phyloP scores from a whole-genome alignment of 345 rosid genomes.

The Pistacia atlantica region DNA sequence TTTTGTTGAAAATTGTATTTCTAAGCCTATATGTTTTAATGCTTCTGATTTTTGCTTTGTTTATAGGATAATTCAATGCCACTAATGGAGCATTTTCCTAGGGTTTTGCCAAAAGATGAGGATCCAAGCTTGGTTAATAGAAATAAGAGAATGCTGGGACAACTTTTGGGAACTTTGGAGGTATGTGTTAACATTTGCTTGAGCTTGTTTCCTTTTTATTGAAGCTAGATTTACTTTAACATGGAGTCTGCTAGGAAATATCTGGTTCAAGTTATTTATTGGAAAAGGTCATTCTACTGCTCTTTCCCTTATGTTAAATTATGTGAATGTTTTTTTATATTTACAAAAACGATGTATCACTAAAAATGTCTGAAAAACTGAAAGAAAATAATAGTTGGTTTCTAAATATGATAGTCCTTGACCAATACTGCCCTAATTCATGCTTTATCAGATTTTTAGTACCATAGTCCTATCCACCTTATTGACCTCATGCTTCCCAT shows the following conservation, averaged over 20 bases:
- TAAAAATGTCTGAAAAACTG: background rate
- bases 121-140: constrained; percentile 91
- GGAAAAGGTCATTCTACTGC: too few relatives aligned
- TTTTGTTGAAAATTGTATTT: constrained; percentile 5
- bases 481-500: too few relatives aligned
- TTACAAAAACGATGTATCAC: background rate
- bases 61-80: constrained; percentile 56
- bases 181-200: constrained; percentile 40
- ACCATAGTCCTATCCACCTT: too few relatives aligned
- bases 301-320: background rate
- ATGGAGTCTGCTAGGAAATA: background rate
- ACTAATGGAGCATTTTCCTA: constrained; percentile 67
- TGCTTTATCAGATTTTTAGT: too few relatives aligned
- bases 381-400: too few relatives aligned
- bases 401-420: too few relatives aligned
- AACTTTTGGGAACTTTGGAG: constrained; percentile 96
- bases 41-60: constrained; percentile 9
- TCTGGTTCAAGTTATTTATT: background rate
- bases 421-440: too few relatives aligned
- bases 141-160: constrained; percentile 96
- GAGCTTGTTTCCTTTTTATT: background rate
- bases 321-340: background rate
- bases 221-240: constrained; percentile 3
- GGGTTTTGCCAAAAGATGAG: constrained; percentile 87
- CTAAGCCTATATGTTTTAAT: constrained; percentile 5